A percentile compares a stretch with the other conserved stretches of the same genome.
Evolutionary conservation across 768 basidiomycete species (phyloP).

Genomic region (Russula virescens): DNA sequence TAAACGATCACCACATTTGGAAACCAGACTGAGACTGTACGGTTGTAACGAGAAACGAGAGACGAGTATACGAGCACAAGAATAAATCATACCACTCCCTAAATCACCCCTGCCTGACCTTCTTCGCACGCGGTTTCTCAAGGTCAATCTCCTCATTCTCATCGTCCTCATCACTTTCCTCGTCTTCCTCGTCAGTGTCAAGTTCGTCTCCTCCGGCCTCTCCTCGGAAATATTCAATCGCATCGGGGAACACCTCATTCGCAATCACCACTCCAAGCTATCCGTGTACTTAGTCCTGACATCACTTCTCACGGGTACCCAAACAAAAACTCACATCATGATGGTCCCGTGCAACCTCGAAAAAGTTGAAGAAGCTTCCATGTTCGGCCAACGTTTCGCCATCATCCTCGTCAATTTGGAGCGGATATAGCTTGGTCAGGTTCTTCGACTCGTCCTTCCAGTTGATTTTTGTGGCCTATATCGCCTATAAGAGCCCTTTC

Average conservation of each 20-base stretch:
- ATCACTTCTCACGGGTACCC: background rate
- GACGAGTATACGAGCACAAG: background rate
- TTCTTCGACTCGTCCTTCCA: conserved; percentile 78
- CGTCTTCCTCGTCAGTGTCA: conserved; percentile 61
- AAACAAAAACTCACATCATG: conserved; percentile 50
- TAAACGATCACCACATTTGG: background rate
- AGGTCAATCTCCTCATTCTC: conserved; percentile 77
- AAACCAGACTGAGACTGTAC: too few relatives aligned
- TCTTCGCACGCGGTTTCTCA: conserved; percentile 76
- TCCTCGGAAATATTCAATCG: conserved; percentile 78
- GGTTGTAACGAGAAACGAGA: too few relatives aligned
- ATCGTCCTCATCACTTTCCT: conserved; percentile 70
- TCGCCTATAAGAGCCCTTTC: conserved; percentile 1
- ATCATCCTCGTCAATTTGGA: conserved; percentile 54
- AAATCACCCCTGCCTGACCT: conserved; percentile 51
- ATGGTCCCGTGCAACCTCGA: conserved; percentile 59
- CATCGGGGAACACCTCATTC: conserved; percentile 75
- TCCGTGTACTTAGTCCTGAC: conserved; percentile 13
- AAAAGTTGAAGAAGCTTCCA: conserved; percentile 88
- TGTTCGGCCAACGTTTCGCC: conserved; percentile 57
- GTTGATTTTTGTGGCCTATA: conserved; percentile 58
- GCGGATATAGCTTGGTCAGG: conserved; percentile 75
- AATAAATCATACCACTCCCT: conserved; percentile 6
- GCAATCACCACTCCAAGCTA: conserved; percentile 70
- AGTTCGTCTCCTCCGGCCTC: conserved; percentile 51